phyloP scores from a whole-genome alignment of 805 yeast species.

The Sungouiozyma intestinalis region DNA sequence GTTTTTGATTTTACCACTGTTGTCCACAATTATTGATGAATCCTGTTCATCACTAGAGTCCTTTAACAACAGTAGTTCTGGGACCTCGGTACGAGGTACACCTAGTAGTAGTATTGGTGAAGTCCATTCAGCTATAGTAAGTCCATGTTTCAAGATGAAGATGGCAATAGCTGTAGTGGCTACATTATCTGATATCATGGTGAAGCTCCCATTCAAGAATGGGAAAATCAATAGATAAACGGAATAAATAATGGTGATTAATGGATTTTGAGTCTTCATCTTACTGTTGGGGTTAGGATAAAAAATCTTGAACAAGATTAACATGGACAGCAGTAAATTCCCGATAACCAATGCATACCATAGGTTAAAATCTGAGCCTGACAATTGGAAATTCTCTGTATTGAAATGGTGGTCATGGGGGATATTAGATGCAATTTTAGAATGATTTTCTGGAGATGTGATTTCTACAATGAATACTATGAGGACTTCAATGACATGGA shows the following conservation, averaged over 20 bases:
- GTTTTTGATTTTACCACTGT: background rate
- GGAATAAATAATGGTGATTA: constrained; percentile 24
- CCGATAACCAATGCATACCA: constrained; percentile 20
- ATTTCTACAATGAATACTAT: constrained; percentile 32
- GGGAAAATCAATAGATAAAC: constrained; percentile 22
- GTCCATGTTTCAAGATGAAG: constrained; percentile 24
- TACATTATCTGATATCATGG: constrained; percentile 20
- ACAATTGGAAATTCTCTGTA: constrained; percentile 2
- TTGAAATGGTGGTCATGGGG: constrained; percentile 26
- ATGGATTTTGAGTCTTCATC: constrained; percentile 26
- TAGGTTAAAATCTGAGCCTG: constrained; percentile 5
- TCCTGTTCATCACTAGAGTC: constrained; percentile 5
- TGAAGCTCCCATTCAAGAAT: constrained; percentile 9
- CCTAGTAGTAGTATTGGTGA: constrained; percentile 27
- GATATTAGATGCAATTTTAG: constrained; percentile 23
- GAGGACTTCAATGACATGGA: constrained; percentile 77
- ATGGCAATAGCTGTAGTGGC: constrained; percentile 21
- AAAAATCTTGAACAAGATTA: constrained; percentile 19
- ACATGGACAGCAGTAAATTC: constrained; percentile 15
- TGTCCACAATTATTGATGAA: background rate
- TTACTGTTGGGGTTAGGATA: constrained; percentile 21
- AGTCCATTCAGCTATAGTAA: constrained; percentile 28
- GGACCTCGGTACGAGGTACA: constrained; percentile 24
- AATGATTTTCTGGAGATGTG: constrained; percentile 18
- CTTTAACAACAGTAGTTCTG: constrained; percentile 14